These are phyloP conservation scores for Rickenella mellea DNA, from an alignment of 768 basidiomycete species.

Conservation along the genomic window DNA sequence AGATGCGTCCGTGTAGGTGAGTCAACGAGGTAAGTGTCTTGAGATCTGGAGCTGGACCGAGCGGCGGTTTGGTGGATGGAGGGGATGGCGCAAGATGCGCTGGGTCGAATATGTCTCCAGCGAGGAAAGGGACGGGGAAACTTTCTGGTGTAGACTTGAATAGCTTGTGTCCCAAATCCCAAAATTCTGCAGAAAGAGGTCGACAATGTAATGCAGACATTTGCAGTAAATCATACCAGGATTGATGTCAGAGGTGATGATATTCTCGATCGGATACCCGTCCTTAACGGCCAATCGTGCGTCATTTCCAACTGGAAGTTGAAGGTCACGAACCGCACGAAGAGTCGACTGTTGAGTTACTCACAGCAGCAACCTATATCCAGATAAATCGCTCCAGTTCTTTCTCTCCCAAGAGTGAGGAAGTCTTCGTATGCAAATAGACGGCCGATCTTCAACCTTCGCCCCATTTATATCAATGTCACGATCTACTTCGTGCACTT, in stretches of 20 bases:
- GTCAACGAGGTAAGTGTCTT: conserved; percentile 5
- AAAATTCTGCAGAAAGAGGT: conserved; percentile 5
- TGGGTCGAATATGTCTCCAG: conserved; percentile 8
- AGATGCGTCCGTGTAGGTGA: conserved; percentile 6
- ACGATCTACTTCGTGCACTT: background rate
- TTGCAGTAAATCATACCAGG: conserved; percentile 1
- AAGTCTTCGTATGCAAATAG: conserved; percentile 17
- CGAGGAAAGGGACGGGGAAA: conserved; percentile 6
- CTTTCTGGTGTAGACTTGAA: conserved; percentile 5
- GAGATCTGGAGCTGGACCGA: conserved; percentile 2
- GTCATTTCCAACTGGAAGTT: conserved; percentile 26
- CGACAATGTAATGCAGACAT: background rate
- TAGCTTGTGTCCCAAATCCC: conserved; percentile 12
- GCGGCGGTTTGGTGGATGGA: background rate
- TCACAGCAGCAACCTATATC: conserved; percentile 39
- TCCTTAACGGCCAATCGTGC: conserved; percentile 9
- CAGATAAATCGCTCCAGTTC: conserved; percentile 27
- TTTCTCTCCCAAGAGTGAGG: conserved; percentile 26
- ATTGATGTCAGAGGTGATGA: conserved; percentile 7
- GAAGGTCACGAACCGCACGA: background rate
- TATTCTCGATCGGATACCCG: conserved; percentile 7
- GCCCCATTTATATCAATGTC: background rate
- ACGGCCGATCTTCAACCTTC: background rate
- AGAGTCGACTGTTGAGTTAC: conserved; percentile 6
- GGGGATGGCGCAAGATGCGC: conserved; percentile 1